Conservation (phyloP, 2,329 filamentous ascomycete genomes). For the Penicillium nordicum region DNA sequence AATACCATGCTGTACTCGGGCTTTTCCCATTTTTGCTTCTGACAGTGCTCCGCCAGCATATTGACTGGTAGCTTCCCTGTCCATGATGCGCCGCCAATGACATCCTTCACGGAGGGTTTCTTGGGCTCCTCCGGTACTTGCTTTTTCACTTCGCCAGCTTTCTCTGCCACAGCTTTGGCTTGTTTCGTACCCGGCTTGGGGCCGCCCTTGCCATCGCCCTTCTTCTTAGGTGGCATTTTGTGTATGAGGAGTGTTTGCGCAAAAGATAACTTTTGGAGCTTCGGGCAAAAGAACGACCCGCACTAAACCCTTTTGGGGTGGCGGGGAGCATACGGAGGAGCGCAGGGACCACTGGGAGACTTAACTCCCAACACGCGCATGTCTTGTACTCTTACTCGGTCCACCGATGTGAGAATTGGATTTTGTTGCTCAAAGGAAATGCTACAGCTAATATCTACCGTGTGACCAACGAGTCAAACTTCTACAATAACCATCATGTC, state of each 20-base stretch:
- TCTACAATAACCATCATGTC: conserved; percentile 1
- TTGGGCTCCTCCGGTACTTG: conserved; percentile 47
- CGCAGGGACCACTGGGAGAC: neutral
- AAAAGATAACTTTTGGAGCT: conserved; percentile 14
- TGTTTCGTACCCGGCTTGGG: conserved; percentile 42
- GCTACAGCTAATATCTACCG: neutral
- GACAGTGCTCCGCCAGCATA: conserved; percentile 87
- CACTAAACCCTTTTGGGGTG: conserved; percentile 30
- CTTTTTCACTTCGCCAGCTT: conserved; percentile 30
- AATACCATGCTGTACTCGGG: conserved; percentile 81
- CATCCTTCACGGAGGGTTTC: conserved; percentile 63
- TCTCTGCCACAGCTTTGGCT: conserved; percentile 40
- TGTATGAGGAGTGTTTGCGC: neutral
- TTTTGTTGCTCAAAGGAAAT: neutral
- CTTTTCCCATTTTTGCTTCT: conserved; percentile 92
- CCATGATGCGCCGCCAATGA: conserved; percentile 95
- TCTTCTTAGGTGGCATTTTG: conserved; percentile 44
- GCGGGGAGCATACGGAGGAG: conserved; percentile 17
- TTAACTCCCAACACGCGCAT: neutral
- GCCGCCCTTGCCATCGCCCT: conserved; percentile 37
- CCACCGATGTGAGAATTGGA: neutral
- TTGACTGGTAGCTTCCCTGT: conserved; percentile 95
- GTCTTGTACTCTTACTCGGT: neutral
- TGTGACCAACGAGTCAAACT: neutral
- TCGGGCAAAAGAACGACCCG: conserved; percentile 24